phyloP scores from a whole-genome alignment of 2,329 filamentous ascomycete genomes.

The Colletotrichum sp. region DNA sequence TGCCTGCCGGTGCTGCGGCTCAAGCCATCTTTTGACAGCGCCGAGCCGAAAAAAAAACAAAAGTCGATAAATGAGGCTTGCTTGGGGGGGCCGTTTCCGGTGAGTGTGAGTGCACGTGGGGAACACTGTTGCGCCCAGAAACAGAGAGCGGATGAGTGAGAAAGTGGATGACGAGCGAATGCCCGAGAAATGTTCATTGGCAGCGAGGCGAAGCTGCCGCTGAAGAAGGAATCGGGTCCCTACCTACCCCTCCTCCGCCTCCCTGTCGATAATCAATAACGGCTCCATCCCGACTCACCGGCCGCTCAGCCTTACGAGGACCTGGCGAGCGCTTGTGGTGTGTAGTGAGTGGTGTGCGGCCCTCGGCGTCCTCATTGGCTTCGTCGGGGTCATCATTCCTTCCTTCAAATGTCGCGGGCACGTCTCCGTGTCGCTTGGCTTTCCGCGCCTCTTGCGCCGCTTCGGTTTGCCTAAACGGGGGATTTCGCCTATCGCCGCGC shows the following conservation, averaged over 20 bases:
- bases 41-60: background rate
- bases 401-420: background rate
- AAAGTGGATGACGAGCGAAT: background rate
- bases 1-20: background rate
- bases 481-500: background rate
- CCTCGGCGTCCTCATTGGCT: background rate
- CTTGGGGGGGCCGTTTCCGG: background rate
- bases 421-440: background rate
- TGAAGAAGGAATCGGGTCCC: background rate
- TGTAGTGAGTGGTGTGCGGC: background rate
- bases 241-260: background rate
- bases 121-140: background rate
- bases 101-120: background rate
- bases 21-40: background rate
- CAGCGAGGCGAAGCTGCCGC: background rate
- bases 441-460: background rate
- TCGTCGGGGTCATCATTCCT: background rate
- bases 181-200: background rate
- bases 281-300: background rate
- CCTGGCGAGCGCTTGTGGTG: background rate
- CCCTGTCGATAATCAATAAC: background rate
- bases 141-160: background rate
- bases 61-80: background rate
- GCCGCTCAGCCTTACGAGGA: background rate
- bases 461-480: background rate